These are phyloP conservation scores for Phytopythium aichiense DNA, from an alignment of 352 stramenopile genomes.

Conservation along the genomic window DNA sequence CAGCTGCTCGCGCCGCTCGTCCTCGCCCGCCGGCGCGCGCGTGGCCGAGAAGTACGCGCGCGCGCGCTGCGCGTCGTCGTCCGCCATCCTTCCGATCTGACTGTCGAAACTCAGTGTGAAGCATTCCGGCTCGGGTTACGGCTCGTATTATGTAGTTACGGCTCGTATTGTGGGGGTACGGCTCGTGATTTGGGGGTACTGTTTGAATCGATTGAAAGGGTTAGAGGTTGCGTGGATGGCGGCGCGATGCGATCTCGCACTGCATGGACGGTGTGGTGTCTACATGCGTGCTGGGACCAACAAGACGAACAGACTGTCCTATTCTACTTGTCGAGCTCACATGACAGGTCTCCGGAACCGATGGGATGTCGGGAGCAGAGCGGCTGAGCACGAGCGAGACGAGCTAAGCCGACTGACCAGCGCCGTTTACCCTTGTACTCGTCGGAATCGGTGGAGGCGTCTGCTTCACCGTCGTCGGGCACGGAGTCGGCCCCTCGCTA, in stretches of 20 bases:
- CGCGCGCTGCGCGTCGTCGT: constrained; percentile 30
- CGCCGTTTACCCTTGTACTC: background rate
- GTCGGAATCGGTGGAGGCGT: background rate
- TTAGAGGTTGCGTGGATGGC: background rate
- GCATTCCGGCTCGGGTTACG: too few relatives aligned
- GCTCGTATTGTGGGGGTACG: too few relatives aligned
- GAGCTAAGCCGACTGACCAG: background rate
- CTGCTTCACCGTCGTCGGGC: background rate
- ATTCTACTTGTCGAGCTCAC: too few relatives aligned
- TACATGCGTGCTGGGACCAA: background rate
- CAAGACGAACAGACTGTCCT: too few relatives aligned
- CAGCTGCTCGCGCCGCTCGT: constrained; percentile 36
- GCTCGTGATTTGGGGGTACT: too few relatives aligned
- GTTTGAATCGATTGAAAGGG: too few relatives aligned
- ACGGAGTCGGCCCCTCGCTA: too few relatives aligned
- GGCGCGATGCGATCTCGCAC: background rate
- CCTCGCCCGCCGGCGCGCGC: constrained; percentile 28
- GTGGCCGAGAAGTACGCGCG: constrained; percentile 56
- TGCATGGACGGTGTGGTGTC: background rate
- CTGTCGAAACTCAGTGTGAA: too few relatives aligned
- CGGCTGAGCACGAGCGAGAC: too few relatives aligned
- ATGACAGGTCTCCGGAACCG: background rate
- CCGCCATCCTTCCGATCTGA: background rate
- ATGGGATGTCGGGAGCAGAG: too few relatives aligned
- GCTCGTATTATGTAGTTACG: too few relatives aligned